Percentiles rank a stretch among this genome's conserved stretches.
Conservation (phyloP, 106 monocot genomes). For the Phalaenopsis equestris region DNA sequence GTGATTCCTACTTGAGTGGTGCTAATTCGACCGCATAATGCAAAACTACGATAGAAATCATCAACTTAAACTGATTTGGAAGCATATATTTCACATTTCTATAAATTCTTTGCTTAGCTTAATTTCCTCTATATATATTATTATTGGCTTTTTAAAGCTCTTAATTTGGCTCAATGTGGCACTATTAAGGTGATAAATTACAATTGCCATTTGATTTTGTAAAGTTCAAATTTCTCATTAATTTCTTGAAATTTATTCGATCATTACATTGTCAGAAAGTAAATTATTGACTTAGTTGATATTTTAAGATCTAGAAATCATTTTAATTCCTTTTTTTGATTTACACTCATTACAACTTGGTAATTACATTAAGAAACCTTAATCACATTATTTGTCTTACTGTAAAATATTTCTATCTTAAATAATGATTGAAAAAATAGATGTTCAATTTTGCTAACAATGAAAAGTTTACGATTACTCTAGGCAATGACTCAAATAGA, state of each 20-base stretch:
- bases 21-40: background rate
- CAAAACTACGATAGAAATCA: background rate
- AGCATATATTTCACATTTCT: background rate
- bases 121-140: background rate
- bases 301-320: too few relatives aligned
- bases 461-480: background rate
- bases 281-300: background rate
- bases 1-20: background rate
- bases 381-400: background rate
- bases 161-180: background rate
- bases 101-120: background rate
- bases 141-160: background rate
- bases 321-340: too few relatives aligned
- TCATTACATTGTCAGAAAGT: background rate
- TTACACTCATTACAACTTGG: too few relatives aligned
- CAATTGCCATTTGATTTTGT: background rate
- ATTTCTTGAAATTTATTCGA: background rate
- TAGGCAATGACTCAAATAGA: background rate
- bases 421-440: background rate
- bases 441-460: background rate
- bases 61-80: background rate
- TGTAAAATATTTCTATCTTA: background rate
- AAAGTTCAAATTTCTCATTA: background rate
- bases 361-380: background rate
- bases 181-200: background rate